phyloP scores from a whole-genome alignment of 768 basidiomycete genomes.

The Cyclocybe aegerita region DNA sequence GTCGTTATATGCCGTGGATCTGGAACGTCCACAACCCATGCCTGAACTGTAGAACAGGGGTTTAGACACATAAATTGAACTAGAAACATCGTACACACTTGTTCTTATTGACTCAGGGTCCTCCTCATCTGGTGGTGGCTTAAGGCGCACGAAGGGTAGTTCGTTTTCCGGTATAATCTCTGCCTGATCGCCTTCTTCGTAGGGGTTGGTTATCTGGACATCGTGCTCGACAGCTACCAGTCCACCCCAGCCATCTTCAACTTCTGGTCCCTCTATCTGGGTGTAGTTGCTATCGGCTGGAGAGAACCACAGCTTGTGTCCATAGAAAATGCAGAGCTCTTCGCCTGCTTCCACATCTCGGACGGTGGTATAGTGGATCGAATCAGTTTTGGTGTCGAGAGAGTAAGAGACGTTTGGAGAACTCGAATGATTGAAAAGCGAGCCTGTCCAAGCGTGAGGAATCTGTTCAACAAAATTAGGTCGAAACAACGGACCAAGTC shows the following conservation, averaged over 20 bases:
- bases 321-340: constrained; percentile 81
- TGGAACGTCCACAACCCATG: constrained; percentile 78
- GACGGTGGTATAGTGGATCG: constrained; percentile 61
- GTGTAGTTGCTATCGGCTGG: constrained; percentile 25
- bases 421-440: constrained; percentile 78
- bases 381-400: constrained; percentile 50
- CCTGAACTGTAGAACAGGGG: constrained; percentile 45
- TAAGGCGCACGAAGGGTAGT: constrained; percentile 67
- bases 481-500: constrained; percentile 55
- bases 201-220: constrained; percentile 23
- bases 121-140: constrained; percentile 64
- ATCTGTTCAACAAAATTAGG: background rate
- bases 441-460: constrained; percentile 39
- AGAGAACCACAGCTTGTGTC: constrained; percentile 65
- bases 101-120: constrained; percentile 55
- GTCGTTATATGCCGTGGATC: constrained; percentile 56
- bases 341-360: constrained; percentile 56
- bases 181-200: constrained; percentile 35
- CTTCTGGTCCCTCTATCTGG: constrained; percentile 7
- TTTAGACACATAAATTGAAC: background rate
- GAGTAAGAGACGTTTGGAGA: constrained; percentile 69
- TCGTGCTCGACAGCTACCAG: constrained; percentile 27
- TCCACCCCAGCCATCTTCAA: constrained; percentile 49
- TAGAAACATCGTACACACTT: constrained; percentile 32
- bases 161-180: constrained; percentile 55